Conservation (phyloP, 2,329 filamentous ascomycete species). For the Phoma sp. region DNA sequence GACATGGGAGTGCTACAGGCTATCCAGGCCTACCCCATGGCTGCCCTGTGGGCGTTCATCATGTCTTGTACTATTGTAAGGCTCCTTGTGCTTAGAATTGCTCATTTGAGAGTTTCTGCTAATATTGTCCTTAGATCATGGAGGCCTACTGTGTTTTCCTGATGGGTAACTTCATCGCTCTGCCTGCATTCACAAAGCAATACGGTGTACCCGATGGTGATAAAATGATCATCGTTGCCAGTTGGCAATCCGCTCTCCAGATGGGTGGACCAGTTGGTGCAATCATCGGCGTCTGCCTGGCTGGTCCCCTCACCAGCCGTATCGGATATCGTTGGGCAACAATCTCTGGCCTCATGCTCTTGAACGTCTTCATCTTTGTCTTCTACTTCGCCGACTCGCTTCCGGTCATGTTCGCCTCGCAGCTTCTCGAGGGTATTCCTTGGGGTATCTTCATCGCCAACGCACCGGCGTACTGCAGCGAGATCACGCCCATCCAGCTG, state of each 20-base stretch:
- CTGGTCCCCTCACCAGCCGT: slow-evolving; percentile 65
- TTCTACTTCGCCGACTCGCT: slow-evolving; percentile 63
- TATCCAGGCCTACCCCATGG: slow-evolving; percentile 60
- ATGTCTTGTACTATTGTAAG: slow-evolving; percentile 63
- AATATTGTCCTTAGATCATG: slow-evolving; percentile 60
- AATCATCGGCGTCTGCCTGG: slow-evolving; percentile 64
- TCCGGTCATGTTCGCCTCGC: slow-evolving; percentile 57
- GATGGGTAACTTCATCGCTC: slow-evolving; percentile 65
- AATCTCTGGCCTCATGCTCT: slow-evolving; percentile 60
- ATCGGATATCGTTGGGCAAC: slow-evolving; percentile 68
- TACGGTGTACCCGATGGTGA: slow-evolving; percentile 53
- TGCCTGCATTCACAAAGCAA: slow-evolving; percentile 52
- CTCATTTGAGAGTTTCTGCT: slow-evolving; percentile 13
- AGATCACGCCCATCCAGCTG: slow-evolving; percentile 66
- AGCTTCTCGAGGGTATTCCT: slow-evolving; percentile 67
- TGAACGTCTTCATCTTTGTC: slow-evolving; percentile 67
- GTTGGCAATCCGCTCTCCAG: slow-evolving; percentile 66
- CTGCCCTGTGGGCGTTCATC: slow-evolving; percentile 62
- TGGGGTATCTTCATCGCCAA: slow-evolving; percentile 73
- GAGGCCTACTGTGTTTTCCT: slow-evolving; percentile 69
- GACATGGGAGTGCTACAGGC: slow-evolving; percentile 58
- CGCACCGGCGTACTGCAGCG: slow-evolving; percentile 66
- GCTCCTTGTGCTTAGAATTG: slow-evolving; percentile 14
- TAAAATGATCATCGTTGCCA: slow-evolving; percentile 54
- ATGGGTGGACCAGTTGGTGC: slow-evolving; percentile 64